These are phyloP conservation scores for Hansenula lynferdii DNA, from an alignment of 1,139 yeast species.

Conservation along the genomic window DNA sequence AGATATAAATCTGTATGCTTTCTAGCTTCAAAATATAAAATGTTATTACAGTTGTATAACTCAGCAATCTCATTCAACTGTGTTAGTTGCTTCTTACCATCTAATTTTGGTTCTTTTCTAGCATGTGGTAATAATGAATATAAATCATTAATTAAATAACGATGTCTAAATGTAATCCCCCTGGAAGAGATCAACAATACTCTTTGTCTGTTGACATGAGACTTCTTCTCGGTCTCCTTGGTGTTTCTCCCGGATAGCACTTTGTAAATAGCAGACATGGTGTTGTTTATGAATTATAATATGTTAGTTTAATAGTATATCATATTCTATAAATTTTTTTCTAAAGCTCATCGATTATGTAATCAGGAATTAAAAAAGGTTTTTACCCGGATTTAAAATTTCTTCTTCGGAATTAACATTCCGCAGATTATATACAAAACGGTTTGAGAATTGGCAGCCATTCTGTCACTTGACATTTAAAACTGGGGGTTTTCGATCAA, in stretches of 20 bases:
- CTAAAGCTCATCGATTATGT: too few species aligned
- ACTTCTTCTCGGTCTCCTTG: constrained; percentile 36
- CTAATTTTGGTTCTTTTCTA: constrained; percentile 94
- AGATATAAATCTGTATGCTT: constrained; percentile 93
- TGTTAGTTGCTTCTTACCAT: constrained; percentile 82
- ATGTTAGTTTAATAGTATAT: too few species aligned
- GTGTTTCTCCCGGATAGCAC: constrained; percentile 29
- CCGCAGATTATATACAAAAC: too few species aligned
- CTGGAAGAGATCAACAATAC: constrained; percentile 87
- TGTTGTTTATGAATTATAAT: too few species aligned
- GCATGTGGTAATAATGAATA: constrained; percentile 85
- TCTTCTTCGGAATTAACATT: too few species aligned
- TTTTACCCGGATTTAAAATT: too few species aligned
- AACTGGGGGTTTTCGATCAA: too few species aligned
- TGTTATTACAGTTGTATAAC: constrained; percentile 93
- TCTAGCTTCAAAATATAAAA: constrained; percentile 92
- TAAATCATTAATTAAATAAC: constrained; percentile 86
- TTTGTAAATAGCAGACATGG: constrained; percentile 43
- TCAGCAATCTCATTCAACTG: constrained; percentile 96
- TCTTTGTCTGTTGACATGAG: constrained; percentile 71
- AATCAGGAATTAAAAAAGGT: too few species aligned
- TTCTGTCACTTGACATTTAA: too few species aligned
- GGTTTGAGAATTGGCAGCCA: too few species aligned
- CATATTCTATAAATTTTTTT: too few species aligned
- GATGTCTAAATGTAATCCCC: constrained; percentile 92